These are phyloP conservation scores for Eucalyptus paniculata DNA, from an alignment of 345 rosid species.

Conservation along the genomic window DNA sequence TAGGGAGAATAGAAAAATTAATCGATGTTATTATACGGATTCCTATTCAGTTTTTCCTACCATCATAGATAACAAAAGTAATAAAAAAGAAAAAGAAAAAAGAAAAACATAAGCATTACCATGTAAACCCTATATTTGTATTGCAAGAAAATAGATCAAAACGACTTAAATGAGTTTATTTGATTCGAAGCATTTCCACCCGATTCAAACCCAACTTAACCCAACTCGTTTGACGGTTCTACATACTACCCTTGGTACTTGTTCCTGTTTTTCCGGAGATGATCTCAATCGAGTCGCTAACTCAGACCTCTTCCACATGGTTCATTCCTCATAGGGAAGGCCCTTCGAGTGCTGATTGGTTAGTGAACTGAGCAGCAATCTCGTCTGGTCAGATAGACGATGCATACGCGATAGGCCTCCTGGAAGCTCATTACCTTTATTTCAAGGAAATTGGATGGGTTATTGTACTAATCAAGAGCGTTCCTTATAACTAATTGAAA, in stretches of 20 bases:
- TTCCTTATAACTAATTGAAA: background rate
- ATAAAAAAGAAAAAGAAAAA: too few species aligned
- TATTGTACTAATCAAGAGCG: background rate
- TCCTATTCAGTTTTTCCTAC: too few species aligned
- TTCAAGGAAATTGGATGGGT: background rate
- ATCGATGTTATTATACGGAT: too few species aligned
- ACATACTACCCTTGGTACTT: rapidly evolving
- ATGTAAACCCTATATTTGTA: too few species aligned
- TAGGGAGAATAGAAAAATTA: too few species aligned
- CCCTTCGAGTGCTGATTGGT: rapidly evolving
- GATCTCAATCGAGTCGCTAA: too few species aligned
- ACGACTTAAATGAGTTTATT: too few species aligned
- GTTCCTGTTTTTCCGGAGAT: too few species aligned
- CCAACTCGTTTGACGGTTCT: too few species aligned
- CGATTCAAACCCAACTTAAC: rapidly evolving
- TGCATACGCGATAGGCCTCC: background rate
- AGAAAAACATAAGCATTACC: rapidly evolving
- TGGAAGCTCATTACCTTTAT: background rate
- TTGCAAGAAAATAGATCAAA: too few species aligned
- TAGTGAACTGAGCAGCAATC: background rate
- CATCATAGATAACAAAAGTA: too few species aligned
- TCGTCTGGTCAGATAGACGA: background rate
- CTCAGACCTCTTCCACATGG: background rate
- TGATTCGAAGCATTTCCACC: rapidly evolving
- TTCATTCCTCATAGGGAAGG: background rate